phyloP scores from a whole-genome alignment of 768 basidiomycete genomes.

The Zangia roseola region DNA sequence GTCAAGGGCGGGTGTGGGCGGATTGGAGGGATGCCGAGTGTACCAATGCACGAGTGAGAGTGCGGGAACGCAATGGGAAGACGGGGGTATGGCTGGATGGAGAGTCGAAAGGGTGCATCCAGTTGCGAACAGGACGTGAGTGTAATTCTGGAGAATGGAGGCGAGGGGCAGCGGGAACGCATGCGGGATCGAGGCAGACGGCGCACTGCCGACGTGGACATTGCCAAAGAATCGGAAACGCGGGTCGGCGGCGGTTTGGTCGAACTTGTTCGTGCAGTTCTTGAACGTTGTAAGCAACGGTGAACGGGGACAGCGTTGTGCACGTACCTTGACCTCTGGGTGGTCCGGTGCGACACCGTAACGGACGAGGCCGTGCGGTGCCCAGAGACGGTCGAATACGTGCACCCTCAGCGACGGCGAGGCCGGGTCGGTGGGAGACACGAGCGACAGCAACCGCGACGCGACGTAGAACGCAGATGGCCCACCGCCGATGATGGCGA shows the following conservation, averaged over 20 bases:
- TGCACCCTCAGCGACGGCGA: conserved; percentile 59
- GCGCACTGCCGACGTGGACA: conserved; percentile 53
- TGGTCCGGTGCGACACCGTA: conserved; percentile 99
- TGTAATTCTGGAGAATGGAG: conserved; percentile 69
- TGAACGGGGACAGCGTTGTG: background rate
- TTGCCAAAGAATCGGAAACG: conserved; percentile 93
- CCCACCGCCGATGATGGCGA: conserved; percentile 91
- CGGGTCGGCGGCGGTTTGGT: conserved; percentile 71
- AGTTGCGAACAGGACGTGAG: conserved; percentile 82
- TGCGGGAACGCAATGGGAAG: conserved; percentile 61
- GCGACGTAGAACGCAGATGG: conserved; percentile 98
- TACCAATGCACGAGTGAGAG: conserved; percentile 94
- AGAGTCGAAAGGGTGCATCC: conserved; percentile 72
- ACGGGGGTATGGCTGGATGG: conserved; percentile 52
- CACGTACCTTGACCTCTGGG: conserved; percentile 86
- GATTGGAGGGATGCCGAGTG: conserved; percentile 80
- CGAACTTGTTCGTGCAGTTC: conserved; percentile 98
- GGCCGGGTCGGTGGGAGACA: conserved; percentile 38
- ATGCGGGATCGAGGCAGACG: conserved; percentile 46
- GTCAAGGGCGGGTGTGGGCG: conserved; percentile 62
- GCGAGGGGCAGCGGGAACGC: conserved; percentile 57
- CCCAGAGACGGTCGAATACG: conserved; percentile 89
- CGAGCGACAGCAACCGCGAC: conserved; percentile 70
- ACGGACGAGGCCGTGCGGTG: conserved; percentile 91
- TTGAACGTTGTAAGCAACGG: conserved; percentile 32